These are phyloP conservation scores for Zygotorulaspora chibaensis DNA, from an alignment of 805 yeast genomes.

Conservation along the genomic window DNA sequence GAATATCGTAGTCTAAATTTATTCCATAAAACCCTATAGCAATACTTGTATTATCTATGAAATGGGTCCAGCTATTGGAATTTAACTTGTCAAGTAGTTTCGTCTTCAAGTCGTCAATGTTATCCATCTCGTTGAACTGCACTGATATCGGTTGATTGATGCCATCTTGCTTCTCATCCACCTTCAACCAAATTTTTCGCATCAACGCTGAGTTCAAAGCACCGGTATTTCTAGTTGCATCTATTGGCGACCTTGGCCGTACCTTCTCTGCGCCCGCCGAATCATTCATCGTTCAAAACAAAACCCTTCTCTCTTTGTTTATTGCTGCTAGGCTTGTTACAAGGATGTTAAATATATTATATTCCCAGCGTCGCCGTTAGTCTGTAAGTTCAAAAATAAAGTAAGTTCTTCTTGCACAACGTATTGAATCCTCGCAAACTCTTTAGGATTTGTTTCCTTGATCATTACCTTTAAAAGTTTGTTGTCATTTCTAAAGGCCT, in stretches of 20 bases:
- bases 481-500: too few relatives aligned
- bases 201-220: constrained; percentile 9
- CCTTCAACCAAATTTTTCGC: constrained; percentile 29
- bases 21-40: constrained; percentile 48
- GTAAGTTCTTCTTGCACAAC: too few relatives aligned
- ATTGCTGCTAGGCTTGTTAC: not conserved
- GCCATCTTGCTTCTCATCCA: constrained; percentile 14
- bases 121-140: constrained; percentile 53
- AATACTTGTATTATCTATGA: constrained; percentile 54
- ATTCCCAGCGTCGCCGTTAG: too few relatives aligned
- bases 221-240: constrained; percentile 5
- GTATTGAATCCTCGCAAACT: too few relatives aligned
- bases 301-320: not conserved
- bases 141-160: constrained; percentile 59
- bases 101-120: constrained; percentile 78
- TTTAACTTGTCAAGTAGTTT: constrained; percentile 52
- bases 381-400: too few relatives aligned
- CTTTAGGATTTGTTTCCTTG: too few relatives aligned
- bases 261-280: constrained; percentile 3
- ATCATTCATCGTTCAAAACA: constrained; percentile 4
- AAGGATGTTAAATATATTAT: not conserved
- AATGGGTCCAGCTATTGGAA: constrained; percentile 58
- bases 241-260: constrained; percentile 10
- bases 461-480: too few relatives aligned
- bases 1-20: not conserved